Evolutionary conservation across 495 filamentous ascomycete species (phyloP).

Genomic region (Penicillium cosmopolitanum): DNA sequence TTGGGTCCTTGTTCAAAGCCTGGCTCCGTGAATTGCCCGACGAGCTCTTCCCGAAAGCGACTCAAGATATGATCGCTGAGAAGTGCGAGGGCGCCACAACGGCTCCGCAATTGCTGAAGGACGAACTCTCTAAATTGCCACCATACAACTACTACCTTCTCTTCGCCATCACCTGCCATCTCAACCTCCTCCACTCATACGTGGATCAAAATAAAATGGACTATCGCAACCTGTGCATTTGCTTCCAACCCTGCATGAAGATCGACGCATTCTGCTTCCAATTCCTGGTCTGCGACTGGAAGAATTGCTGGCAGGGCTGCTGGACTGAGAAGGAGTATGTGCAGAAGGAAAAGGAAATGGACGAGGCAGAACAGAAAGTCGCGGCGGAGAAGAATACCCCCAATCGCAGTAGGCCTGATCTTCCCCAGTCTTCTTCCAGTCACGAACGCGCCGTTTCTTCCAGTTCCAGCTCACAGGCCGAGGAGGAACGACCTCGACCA

Average conservation of each 20-base stretch:
- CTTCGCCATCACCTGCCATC: constrained; percentile 92
- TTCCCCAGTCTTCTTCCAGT: constrained; percentile 14
- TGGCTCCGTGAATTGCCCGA: constrained; percentile 95
- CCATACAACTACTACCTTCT: constrained; percentile 96
- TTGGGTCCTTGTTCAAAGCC: constrained; percentile 88
- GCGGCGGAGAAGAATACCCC: constrained; percentile 30
- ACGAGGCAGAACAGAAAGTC: constrained; percentile 41
- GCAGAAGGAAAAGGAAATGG: constrained; percentile 68
- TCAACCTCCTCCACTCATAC: constrained; percentile 83
- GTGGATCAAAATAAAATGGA: constrained; percentile 94
- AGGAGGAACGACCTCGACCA: constrained; percentile 38
- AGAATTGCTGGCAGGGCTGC: constrained; percentile 93
- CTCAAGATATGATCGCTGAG: constrained; percentile 72
- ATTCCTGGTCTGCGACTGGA: constrained; percentile 89
- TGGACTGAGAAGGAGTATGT: constrained; percentile 84
- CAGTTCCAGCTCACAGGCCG: constrained; percentile 56
- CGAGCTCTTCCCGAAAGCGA: constrained; percentile 81
- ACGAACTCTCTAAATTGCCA: constrained; percentile 86
- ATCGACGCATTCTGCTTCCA: constrained; percentile 90
- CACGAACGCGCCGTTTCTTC: constrained; percentile 68
- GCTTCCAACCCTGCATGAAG: constrained; percentile 92
- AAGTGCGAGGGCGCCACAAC: constrained; percentile 74
- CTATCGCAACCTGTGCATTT: constrained; percentile 88
- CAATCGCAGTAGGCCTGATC: constrained; percentile 12
- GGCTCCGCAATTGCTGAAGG: constrained; percentile 79